These are phyloP conservation scores for Sonneratia alba DNA, from an alignment of 345 rosid species.

Conservation along the genomic window DNA sequence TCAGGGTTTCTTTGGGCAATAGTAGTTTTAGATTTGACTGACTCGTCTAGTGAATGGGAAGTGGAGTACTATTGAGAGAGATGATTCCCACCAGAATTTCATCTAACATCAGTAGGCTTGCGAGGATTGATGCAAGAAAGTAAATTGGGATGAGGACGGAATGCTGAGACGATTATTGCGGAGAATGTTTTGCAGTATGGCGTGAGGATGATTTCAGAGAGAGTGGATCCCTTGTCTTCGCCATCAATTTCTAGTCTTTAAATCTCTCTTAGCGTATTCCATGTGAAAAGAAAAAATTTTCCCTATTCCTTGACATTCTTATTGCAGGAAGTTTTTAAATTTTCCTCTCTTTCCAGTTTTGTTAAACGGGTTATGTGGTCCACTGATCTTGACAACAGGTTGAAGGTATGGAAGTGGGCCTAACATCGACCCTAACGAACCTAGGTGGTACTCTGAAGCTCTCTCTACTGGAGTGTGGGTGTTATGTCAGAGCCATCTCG, in stretches of 20 bases:
- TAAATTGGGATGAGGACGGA: background rate
- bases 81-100: background rate
- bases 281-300: too few species aligned
- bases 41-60: background rate
- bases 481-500: conserved; percentile 45
- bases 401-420: conserved; percentile 46
- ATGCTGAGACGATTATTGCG: background rate
- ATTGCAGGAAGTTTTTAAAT: background rate
- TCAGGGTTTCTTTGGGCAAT: background rate
- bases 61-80: background rate
- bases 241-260: background rate
- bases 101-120: background rate
- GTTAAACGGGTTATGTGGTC: background rate
- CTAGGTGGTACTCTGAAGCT: conserved; percentile 42
- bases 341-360: background rate
- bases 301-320: background rate
- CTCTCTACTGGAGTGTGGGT: conserved; percentile 28
- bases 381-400: conserved; percentile 32
- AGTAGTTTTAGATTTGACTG: background rate
- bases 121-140: background rate
- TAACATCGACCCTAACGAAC: conserved; percentile 24
- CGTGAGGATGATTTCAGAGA: background rate
- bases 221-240: background rate
- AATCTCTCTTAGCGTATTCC: too few species aligned
- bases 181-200: background rate